A percentile compares a stretch with the other conserved stretches of the same genome.
phyloP scores from a whole-genome alignment of 352 stramenopile species.

The Phytophthora sp. region DNA sequence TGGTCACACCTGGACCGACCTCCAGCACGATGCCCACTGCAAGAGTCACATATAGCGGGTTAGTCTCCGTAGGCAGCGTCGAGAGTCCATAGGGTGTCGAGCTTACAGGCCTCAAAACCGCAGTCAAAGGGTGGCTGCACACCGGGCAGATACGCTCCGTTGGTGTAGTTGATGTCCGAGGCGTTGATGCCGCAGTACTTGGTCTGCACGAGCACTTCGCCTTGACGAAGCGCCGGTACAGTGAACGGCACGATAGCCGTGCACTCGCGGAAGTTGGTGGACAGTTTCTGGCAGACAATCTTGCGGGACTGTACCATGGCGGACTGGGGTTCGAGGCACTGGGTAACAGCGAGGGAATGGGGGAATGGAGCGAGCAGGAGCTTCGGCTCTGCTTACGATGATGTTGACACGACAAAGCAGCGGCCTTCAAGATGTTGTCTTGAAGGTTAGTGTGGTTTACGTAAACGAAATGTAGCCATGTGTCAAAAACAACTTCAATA shows the following conservation, averaged over 20 bases:
- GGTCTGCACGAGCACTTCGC: slow-evolving; percentile 59
- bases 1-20: slow-evolving; percentile 52
- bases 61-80: neutral
- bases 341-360: slow-evolving; percentile 11
- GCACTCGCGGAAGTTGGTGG: slow-evolving; percentile 81
- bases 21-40: slow-evolving; percentile 51
- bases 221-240: slow-evolving; percentile 45
- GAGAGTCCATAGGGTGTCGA: slow-evolving; percentile 35
- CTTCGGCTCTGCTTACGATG: slow-evolving; percentile 8
- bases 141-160: slow-evolving; percentile 48
- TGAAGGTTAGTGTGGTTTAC: neutral
- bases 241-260: slow-evolving; percentile 65
- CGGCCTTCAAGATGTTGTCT: slow-evolving; percentile 4
- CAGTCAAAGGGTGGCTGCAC: slow-evolving; percentile 59
- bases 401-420: slow-evolving; percentile 15
- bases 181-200: slow-evolving; percentile 68
- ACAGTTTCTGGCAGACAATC: slow-evolving; percentile 83
- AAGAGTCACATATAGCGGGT: neutral
- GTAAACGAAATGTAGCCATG: slow-evolving; percentile 14
- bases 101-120: slow-evolving; percentile 60
- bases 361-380: slow-evolving; percentile 20
- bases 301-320: slow-evolving; percentile 68
- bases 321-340: slow-evolving; percentile 1
- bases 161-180: slow-evolving; percentile 67
- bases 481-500: slow-evolving; percentile 17